Evolutionary conservation across 805 yeast species (phyloP), one percentile per base, ranked within the genome.

Genomic region (Candida railenensis): DNA sequence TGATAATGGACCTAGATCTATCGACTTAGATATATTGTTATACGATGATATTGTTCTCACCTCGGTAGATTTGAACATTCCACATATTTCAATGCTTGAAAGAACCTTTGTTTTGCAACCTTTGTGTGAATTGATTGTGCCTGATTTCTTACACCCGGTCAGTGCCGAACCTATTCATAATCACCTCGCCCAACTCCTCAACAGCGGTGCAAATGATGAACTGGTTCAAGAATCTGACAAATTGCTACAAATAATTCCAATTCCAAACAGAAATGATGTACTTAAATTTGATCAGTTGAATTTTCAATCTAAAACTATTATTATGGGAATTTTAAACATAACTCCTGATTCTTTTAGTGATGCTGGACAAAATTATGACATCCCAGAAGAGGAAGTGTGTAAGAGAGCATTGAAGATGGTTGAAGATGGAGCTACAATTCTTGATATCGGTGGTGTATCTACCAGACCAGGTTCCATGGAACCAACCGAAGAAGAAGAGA

Each of bases 301-400:
- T 16, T 65, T 73, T 37, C 63, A 69, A 3, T 60, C 71, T 4
- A 68, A 67, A n/a, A 89, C 97, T 0, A 66, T 74, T 43, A 61
- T 90, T 38, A 94, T 94, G 99, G 94, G 89, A 1, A 84, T 94
- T 41, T 65, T 94, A 52, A 94, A 94, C 57, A 77, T 86, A 18
- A 94, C 99, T 0, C 96, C 97, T 0, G 97, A 94, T 64, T 90
- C 97, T 1, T 94, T 94, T 61, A 87, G 96, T 38, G 99, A 94
- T 64, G 98, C 96, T 2, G 89, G 94, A 1, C 58, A 59, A 15
- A 50, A 55, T 34, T 53, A 37, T 42, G 59, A 71, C 25, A 40
- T 48, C 34, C 58, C 70, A 4, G 33, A 74, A 0, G 74, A 66
- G 0, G 63, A 65, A 9, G 73, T 82, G 1, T 58, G 84, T 22